Base-by-base conservation (phyloP, 192 early-diverging fungal genomes). In the Irineochytrium annulatum region DNA sequence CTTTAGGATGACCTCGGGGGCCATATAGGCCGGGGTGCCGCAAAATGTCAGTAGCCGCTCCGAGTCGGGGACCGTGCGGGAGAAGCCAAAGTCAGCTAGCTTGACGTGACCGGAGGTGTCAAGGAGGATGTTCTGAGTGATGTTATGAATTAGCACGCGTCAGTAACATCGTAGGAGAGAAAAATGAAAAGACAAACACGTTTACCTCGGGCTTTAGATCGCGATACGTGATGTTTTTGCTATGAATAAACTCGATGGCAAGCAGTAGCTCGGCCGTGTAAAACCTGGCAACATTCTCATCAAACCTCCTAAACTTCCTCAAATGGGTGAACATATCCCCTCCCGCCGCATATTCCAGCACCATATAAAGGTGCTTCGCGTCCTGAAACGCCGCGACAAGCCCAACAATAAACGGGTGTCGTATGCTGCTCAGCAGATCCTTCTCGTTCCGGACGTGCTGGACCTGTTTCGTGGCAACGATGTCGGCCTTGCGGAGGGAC, bases 321-420 rank as follows among this genome's bases (percentile, higher is more conserved):
- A 94, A 63, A 24, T 91, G 86, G 20, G 84, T 87, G 52, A 94
- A 94, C 65, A 94, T 78, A 73, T 94, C 92, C 54, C 92, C 73
- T 1, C 73, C 73, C 3, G 71, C 54, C 4, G 69, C 56, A 44
- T 75, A 75, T 48, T 75, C 70, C 52, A 72, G 49, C 2, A 75
- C 66, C 24, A 75, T 43, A 35, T 72, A 75, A 34, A 75, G 46
- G 53, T 73, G 70, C 16, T 61, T 67, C 17, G 39, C 35, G 11
- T 70, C 68, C 41, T 75, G 73, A 52, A 75, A 75, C 27, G 73
- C 69, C 2, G 60, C 58, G 13, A 62, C 31, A 1, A 74, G 48
- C 54, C 73, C 63, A 14, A 74, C 70, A 41, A 75, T 46, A 37
- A 74, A 72, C 32, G 73, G 73, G 34, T 63, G 55, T 20, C 46